Evolutionary conservation across 1,139 yeast species (phyloP).

Genomic region (Protomyces inouyei): DNA sequence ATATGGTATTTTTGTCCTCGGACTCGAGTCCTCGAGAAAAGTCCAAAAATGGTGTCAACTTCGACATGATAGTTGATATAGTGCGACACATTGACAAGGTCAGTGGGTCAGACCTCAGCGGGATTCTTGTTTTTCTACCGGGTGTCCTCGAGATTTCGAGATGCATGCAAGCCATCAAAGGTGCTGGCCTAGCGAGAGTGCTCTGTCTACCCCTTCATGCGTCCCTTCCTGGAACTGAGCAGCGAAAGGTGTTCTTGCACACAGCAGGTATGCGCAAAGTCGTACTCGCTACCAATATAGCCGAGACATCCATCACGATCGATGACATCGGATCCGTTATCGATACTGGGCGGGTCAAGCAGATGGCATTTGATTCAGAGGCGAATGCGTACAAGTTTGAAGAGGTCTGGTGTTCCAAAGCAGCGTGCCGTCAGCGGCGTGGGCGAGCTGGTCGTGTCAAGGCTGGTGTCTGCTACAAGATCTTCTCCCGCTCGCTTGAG

Average conservation of each 20-base stretch:
- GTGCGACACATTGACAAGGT: conserved; percentile 52
- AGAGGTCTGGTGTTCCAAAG: conserved; percentile 84
- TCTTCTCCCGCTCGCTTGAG: conserved; percentile 64
- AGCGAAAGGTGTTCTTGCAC: conserved; percentile 62
- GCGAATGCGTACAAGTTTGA: conserved; percentile 65
- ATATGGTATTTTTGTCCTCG: conserved; percentile 39
- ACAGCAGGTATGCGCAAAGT: conserved; percentile 57
- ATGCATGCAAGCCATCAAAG: conserved; percentile 44
- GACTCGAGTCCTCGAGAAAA: conserved; percentile 37
- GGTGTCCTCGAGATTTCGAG: conserved; percentile 83
- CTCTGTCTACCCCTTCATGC: conserved; percentile 76
- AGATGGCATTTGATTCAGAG: conserved; percentile 61
- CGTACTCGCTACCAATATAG: conserved; percentile 77
- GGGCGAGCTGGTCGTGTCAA: conserved; percentile 99
- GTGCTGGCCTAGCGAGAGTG: conserved; percentile 34
- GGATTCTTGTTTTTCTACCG: conserved; percentile 72
- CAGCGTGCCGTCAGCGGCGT: conserved; percentile 87
- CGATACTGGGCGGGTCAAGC: conserved; percentile 81
- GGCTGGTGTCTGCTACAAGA: conserved; percentile 72
- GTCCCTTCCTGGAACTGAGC: conserved; percentile 76
- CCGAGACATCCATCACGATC: conserved; percentile 85
- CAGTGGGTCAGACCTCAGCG: conserved; percentile 56
- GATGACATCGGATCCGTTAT: conserved; percentile 92
- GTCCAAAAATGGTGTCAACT: conserved; percentile 50
- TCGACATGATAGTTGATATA: conserved; percentile 59